A percentile compares a stretch with the other conserved stretches of the same genome.
Conservation (phyloP, 768 basidiomycete species). For the Tulasnella sp. region DNA sequence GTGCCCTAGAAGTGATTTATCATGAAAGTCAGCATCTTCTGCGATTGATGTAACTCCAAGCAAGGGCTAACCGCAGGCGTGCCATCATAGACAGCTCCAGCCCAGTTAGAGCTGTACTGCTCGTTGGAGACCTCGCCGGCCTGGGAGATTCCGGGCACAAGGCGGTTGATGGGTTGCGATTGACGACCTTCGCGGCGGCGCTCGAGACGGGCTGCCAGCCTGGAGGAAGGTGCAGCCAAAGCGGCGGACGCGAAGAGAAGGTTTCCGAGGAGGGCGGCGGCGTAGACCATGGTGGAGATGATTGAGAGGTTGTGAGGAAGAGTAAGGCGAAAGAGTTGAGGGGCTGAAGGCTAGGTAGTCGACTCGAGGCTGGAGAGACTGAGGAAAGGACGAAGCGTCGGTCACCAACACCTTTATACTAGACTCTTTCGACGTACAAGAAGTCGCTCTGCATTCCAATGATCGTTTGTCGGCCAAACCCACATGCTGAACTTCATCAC, state of each 20-base stretch:
- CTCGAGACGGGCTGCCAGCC: constrained; percentile 20
- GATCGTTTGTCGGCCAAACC: too few relatives aligned
- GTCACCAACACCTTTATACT: too few relatives aligned
- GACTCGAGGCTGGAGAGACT: too few relatives aligned
- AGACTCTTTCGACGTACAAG: too few relatives aligned
- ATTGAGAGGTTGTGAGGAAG: constrained; percentile 7
- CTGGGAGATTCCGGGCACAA: background rate
- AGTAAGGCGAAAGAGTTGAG: too few relatives aligned
- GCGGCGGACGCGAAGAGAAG: constrained; percentile 23
- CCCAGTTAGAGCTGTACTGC: constrained; percentile 30
- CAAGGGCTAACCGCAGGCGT: constrained; percentile 20
- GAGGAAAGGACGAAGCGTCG: too few relatives aligned
- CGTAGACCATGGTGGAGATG: constrained; percentile 19
- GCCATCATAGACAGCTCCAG: constrained; percentile 27
- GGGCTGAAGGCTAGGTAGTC: too few relatives aligned
- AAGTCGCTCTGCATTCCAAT: too few relatives aligned
- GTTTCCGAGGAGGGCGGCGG: constrained; percentile 20
- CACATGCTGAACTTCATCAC: too few relatives aligned
- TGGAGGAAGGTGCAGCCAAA: constrained; percentile 21
- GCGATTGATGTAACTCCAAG: background rate
- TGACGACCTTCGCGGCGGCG: constrained; percentile 20
- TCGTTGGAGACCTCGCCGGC: constrained; percentile 20
- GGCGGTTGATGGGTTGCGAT: constrained; percentile 4
- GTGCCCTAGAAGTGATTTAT: constrained; percentile 21
- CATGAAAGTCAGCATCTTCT: background rate